Evolutionary conservation across 2,329 filamentous ascomycete genomes (phyloP).

Genomic region (Periglandula ipomoeae): DNA sequence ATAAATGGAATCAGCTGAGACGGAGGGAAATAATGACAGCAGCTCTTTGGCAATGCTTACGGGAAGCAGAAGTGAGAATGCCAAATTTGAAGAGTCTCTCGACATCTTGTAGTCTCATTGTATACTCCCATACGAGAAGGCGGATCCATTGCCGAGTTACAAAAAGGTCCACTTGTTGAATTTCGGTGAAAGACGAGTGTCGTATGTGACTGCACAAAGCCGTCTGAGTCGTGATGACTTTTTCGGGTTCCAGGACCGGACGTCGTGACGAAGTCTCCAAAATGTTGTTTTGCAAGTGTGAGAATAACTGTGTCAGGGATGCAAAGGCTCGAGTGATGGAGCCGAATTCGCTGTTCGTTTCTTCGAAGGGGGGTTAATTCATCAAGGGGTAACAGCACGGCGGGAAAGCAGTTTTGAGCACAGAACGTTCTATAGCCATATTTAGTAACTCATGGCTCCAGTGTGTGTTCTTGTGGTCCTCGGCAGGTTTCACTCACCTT

Average conservation of each 20-base stretch:
- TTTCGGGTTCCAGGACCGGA: constrained; percentile 12
- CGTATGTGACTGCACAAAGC: constrained; percentile 12
- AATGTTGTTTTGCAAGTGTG: constrained; percentile 15
- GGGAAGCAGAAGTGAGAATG: constrained; percentile 17
- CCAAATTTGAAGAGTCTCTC: constrained; percentile 14
- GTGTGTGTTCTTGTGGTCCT: too few species aligned
- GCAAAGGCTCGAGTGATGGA: constrained; percentile 14
- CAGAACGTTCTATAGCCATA: constrained; percentile 6
- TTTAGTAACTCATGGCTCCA: background rate
- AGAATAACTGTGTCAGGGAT: constrained; percentile 15
- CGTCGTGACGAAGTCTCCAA: constrained; percentile 11
- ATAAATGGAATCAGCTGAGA: constrained; percentile 12
- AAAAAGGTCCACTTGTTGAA: constrained; percentile 17
- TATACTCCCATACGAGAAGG: constrained; percentile 19
- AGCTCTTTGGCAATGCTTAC: constrained; percentile 18
- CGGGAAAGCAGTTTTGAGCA: constrained; percentile 15
- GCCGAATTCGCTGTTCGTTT: constrained; percentile 2
- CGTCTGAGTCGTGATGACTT: constrained; percentile 13
- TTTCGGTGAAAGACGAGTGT: constrained; percentile 13
- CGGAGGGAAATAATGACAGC: constrained; percentile 9
- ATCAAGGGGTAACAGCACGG: constrained; percentile 16
- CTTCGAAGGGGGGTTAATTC: constrained; percentile 13
- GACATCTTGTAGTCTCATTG: constrained; percentile 18
- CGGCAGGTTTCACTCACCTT: background rate
- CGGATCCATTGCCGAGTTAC: constrained; percentile 20